These are phyloP conservation scores for Diversispora eburnea DNA, from an alignment of 192 early-diverging fungal genomes.

Conservation along the genomic window DNA sequence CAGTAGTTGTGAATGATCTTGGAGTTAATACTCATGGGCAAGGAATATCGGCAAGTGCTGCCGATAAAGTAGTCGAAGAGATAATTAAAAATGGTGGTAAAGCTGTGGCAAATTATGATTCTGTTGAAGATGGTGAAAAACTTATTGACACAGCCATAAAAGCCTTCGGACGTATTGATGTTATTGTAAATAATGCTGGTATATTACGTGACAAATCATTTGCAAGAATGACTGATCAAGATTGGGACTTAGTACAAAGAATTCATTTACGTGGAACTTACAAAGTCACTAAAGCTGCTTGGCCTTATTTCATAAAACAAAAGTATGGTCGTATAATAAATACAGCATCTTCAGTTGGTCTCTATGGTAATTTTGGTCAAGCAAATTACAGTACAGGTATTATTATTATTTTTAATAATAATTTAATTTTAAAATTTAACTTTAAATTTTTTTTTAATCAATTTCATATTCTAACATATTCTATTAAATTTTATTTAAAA, in stretches of 20 bases:
- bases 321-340: slow-evolving; percentile 95
- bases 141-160: slow-evolving; percentile 88
- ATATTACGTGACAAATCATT: slow-evolving; percentile 97
- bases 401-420: not conserved
- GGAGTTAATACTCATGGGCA: slow-evolving; percentile 73
- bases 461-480: not conserved
- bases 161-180: slow-evolving; percentile 73
- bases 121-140: slow-evolving; percentile 96
- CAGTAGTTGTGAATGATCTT: slow-evolving; percentile 95
- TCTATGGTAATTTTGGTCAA: slow-evolving; percentile 88
- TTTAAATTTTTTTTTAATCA: not conserved
- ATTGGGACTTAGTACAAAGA: slow-evolving; percentile 91
- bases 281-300: slow-evolving; percentile 94
- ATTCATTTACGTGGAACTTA: slow-evolving; percentile 92
- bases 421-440: not conserved
- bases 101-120: slow-evolving; percentile 90
- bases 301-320: slow-evolving; percentile 91
- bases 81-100: slow-evolving; percentile 77
- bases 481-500: not conserved
- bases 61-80: slow-evolving; percentile 93
- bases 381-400: slow-evolving; percentile 38
- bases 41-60: slow-evolving; percentile 70
- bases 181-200: slow-evolving; percentile 97
- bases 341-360: slow-evolving; percentile 88
- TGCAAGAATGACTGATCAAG: slow-evolving; percentile 79